Conservation (phyloP, 148 eudicot species). For the Mesembryanthemum crystallinum region DNA sequence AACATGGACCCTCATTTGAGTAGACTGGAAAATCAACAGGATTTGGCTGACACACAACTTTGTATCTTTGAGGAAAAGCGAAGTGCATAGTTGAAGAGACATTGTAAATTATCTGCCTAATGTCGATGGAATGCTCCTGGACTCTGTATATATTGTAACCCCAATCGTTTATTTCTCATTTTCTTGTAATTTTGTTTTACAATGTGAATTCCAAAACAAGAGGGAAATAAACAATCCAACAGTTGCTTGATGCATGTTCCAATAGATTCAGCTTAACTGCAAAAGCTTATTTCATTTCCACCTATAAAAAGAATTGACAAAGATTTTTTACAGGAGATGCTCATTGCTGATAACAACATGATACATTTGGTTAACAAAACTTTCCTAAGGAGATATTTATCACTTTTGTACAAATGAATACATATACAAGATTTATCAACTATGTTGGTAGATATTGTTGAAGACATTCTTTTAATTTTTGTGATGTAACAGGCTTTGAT, state of each 20-base stretch:
- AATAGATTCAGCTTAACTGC: too few species aligned
- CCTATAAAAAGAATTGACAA: conserved; percentile 23
- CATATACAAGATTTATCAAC: conserved; percentile 41
- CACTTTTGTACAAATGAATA: conserved; percentile 54
- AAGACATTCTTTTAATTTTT: conserved; percentile 75
- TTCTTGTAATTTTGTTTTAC: too few species aligned
- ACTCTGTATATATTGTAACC: too few species aligned
- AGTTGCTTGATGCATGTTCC: not conserved
- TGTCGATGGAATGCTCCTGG: too few species aligned
- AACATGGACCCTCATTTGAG: not conserved
- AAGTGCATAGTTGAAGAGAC: too few species aligned
- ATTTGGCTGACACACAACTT: not conserved
- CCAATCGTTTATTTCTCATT: too few species aligned
- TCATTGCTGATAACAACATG: conserved; percentile 18
- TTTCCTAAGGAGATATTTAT: conserved; percentile 45
- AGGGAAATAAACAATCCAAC: not conserved
- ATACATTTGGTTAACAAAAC: conserved; percentile 41
- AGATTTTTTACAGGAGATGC: conserved; percentile 27
- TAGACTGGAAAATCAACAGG: not conserved
- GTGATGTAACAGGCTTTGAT: conserved; percentile 87
- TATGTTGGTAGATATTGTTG: conserved; percentile 40
- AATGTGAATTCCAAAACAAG: too few species aligned
- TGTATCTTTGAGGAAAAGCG: too few species aligned
- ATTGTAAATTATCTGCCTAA: too few species aligned
- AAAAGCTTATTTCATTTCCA: conserved; percentile 16